A percentile compares a stretch with the other conserved stretches of the same genome.
Evolutionary conservation across 2,329 filamentous ascomycete species (phyloP).

Genomic region (Endocalyx cinctus): DNA sequence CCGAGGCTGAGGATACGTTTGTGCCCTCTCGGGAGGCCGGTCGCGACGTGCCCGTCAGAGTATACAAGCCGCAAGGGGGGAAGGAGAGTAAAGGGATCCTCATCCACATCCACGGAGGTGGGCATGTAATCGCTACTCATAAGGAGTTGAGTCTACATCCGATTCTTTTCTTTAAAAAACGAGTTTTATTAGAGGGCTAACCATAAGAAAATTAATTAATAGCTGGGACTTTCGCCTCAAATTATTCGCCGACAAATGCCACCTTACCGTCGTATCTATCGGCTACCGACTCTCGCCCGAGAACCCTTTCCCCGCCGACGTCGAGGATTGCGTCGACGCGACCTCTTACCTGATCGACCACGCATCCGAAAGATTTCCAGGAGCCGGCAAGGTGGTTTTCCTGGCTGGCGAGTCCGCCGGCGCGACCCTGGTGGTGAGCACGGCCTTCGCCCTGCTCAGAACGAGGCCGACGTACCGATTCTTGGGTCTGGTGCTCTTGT

Average conservation of each 20-base stretch:
- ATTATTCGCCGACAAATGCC: constrained; percentile 42
- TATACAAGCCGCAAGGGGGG: constrained; percentile 44
- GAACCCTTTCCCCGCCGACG: constrained; percentile 48
- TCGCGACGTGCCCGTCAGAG: constrained; percentile 39
- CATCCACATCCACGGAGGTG: constrained; percentile 53
- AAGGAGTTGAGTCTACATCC: constrained; percentile 3
- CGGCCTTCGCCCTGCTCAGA: constrained; percentile 40
- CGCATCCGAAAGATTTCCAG: constrained; percentile 20
- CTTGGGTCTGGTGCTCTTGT: constrained; percentile 47
- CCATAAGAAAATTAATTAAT: too few species aligned
- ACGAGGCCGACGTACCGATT: constrained; percentile 28
- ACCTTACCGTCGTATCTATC: constrained; percentile 47
- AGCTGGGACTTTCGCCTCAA: constrained; percentile 35
- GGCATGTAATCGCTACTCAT: constrained; percentile 18
- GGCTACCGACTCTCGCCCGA: constrained; percentile 59
- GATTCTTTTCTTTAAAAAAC: too few species aligned
- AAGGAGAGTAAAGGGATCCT: constrained; percentile 36
- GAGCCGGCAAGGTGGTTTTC: constrained; percentile 33
- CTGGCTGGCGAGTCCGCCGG: constrained; percentile 7
- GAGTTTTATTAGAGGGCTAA: too few species aligned
- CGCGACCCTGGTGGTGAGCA: constrained; percentile 1
- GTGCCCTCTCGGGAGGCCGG: constrained; percentile 49
- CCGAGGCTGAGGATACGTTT: constrained; percentile 38
- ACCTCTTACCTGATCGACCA: constrained; percentile 49
- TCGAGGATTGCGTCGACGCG: constrained; percentile 54